Percentiles rank a stretch among this genome's conserved stretches.
These are phyloP conservation scores for Typha latifolia DNA, from an alignment of 176 grass and related monocot genomes.

Conservation along the genomic window DNA sequence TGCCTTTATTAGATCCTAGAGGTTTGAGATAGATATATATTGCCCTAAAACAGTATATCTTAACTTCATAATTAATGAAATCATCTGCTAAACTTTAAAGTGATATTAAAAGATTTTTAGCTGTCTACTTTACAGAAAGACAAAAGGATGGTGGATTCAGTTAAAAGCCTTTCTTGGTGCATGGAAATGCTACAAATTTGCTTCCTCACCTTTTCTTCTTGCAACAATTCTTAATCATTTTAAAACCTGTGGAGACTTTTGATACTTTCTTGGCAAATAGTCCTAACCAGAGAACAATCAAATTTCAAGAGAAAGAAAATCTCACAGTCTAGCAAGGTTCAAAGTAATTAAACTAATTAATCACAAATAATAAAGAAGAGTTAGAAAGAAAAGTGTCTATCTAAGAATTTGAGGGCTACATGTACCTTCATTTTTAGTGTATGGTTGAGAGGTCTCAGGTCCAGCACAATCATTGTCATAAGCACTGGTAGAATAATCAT, in stretches of 20 bases:
- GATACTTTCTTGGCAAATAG: background rate
- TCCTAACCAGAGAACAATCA: background rate
- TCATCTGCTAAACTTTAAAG: no score
- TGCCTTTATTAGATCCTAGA: no score
- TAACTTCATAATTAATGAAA: no score
- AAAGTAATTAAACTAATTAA: no score
- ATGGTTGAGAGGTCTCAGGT: constrained; percentile 6
- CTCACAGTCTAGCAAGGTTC: background rate
- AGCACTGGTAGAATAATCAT: constrained; percentile 12
- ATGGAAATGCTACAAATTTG: no score
- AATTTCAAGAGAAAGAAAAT: background rate
- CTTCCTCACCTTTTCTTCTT: no score
- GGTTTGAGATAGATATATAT: no score
- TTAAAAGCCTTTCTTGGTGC: no score
- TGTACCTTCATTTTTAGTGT: constrained; percentile 23
- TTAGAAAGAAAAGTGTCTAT: background rate
- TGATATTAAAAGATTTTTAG: no score
- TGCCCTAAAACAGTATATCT: no score
- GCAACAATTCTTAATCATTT: background rate
- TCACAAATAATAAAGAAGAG: background rate
- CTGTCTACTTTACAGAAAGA: no score
- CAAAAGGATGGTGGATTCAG: no score
- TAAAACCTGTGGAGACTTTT: background rate
- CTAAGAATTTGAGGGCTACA: background rate
- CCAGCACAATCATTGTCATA: constrained; percentile 17